Base-by-base conservation (phyloP, 192 early-diverging fungal genomes). In the Phycomyces blakesleeanus region DNA sequence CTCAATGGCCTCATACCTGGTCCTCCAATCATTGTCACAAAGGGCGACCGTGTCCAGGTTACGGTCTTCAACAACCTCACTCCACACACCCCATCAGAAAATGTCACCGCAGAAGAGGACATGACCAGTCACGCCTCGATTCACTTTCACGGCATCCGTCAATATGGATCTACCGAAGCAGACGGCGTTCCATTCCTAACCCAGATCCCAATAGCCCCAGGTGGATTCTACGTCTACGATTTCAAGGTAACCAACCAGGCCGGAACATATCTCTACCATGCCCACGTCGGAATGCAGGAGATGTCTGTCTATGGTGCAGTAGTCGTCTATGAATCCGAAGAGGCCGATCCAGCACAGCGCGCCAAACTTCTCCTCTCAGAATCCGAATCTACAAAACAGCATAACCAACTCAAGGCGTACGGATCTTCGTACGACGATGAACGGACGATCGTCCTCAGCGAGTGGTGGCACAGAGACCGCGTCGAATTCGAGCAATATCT, bases 131-230 rank as follows among this genome's bases (percentile, higher is more conserved):
- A 47, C 11, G 44, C 44, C 12, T 47, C 44, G 20, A 53, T 83
- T 21, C 81, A 83, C 55, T 78, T 72, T 64, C 78, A 83, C 68
- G 81, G 81, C 0, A 66, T 80, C 16, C 71, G 66, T 0, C 77
- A 78, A 61, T 50, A 57, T 0, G 53, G 51, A 8, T 67, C 75
- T 9, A 64, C 70, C 12, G 70, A 67, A 37, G 71, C 74, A n/a
- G 81, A 83, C 34, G 81, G 81, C 42, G 76, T 77, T n/a, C 79
- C 87, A 11, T 79, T 76, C 25, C 74, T 84, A 68, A 87, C 84
- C 53, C 79, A 83, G 18, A 71, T 68, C 41, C 76, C 81, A 15
- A 81, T 83, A 26, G 67, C 74, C 12, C 57, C 79, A 9, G 79
- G 76, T 2, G 57, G 66, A 10, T 76, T 66, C 12, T 80, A 71